Base-by-base conservation (phyloP, 2,329 filamentous ascomycete genomes). In the Waltergamsia citrina region DNA sequence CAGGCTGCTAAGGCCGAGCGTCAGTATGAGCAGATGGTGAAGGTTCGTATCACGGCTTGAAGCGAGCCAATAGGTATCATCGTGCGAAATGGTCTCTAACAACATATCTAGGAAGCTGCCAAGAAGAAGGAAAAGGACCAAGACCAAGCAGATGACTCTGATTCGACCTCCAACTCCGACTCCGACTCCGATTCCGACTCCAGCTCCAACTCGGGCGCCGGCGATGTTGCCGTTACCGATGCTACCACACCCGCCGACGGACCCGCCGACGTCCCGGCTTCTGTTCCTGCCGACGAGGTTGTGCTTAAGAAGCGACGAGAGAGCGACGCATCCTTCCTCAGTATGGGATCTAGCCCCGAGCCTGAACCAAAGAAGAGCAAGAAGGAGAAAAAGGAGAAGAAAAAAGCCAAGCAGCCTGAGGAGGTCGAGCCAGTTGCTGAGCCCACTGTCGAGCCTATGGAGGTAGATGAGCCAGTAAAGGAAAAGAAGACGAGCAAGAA, bases 1-100 rank as follows among this genome's bases (percentile, higher is more conserved):
- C 54, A 67, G 37, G 57, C 65, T 0, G 54, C 60, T 39, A 56
- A 53, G 37, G 43, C 45, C 17, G 44, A 46, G 19, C 43, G 43
- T 8, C 41, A 51, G 27, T 53, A 56, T 24, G 44, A 52, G 34
- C 38, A 39, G 22, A 18, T 16, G 29, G 48, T 39, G 40, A 36
- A 35, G 17, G 30, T 16, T 22, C 24, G 17, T 49, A 38, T n/a
- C n/a, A n/a, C n/a, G n/a, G n/a, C n/a, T n/a, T n/a, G n/a, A n/a
- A n/a, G n/a, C n/a, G n/a, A n/a, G n/a, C n/a, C n/a, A n/a, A n/a
- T n/a, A n/a, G n/a, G n/a, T n/a, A n/a, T n/a, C n/a, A n/a, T n/a
- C n/a, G n/a, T n/a, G n/a, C n/a, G n/a, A 7, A 7, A 27, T n/a
- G 6, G 12, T 15, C 6, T 14, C 20, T 17, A 11, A 5, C 23